Conservation (phyloP, 495 filamentous ascomycete genomes). For the Neurospora sp. region DNA sequence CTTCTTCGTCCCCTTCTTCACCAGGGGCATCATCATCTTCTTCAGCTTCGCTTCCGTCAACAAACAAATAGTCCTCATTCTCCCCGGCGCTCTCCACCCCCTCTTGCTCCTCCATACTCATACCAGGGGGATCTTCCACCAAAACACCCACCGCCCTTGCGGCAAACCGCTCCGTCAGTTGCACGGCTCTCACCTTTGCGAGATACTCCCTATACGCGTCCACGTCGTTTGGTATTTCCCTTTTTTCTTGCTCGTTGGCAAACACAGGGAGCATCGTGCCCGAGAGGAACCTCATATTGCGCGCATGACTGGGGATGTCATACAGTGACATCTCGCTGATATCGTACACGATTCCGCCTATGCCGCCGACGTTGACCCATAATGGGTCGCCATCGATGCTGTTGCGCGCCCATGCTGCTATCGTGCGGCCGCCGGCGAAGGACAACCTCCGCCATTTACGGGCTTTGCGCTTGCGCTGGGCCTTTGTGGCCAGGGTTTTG, state of each 20-base stretch:
- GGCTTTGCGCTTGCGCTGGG: neutral
- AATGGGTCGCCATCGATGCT: neutral
- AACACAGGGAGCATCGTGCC: neutral
- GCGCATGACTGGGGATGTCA: neutral
- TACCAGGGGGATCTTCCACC: neutral
- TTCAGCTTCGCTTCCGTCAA: neutral
- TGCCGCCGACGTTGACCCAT: neutral
- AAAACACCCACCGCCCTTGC: neutral
- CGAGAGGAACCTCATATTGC: neutral
- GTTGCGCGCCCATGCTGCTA: neutral
- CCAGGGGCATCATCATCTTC: neutral
- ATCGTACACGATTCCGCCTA: neutral
- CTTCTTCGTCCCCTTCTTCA: neutral
- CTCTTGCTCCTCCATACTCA: neutral
- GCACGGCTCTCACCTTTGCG: neutral
- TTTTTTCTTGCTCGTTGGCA: neutral
- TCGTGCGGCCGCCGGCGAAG: neutral
- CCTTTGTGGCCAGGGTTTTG: neutral
- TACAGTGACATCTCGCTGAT: neutral
- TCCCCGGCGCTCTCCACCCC: neutral
- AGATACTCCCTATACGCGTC: neutral
- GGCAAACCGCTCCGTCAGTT: neutral
- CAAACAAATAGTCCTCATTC: neutral
- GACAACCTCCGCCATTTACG: neutral
- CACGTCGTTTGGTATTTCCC: neutral